These are phyloP conservation scores for Aspergillus bridgeri DNA, from an alignment of 495 filamentous ascomycete species.

Conservation along the genomic window DNA sequence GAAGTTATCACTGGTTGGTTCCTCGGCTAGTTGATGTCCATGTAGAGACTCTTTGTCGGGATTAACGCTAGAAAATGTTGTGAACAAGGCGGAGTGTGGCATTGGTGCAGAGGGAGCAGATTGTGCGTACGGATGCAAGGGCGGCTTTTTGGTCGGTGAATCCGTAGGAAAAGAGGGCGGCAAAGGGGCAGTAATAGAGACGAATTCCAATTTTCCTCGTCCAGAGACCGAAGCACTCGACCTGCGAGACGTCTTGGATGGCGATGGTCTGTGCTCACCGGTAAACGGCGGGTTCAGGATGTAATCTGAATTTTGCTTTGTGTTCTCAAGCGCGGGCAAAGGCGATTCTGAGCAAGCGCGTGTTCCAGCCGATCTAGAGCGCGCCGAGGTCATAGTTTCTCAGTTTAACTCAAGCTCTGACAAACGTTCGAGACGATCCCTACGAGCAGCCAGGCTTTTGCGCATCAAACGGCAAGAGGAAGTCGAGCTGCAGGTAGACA, in stretches of 20 bases:
- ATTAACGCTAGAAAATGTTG: constrained; percentile 54
- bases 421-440: background rate
- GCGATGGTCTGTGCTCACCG: constrained; percentile 54
- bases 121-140: constrained; percentile 44
- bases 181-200: constrained; percentile 71
- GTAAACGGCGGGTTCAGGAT: constrained; percentile 54
- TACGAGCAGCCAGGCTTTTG: background rate
- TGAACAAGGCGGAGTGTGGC: constrained; percentile 62
- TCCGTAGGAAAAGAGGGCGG: constrained; percentile 68
- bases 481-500: background rate
- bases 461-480: background rate
- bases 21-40: constrained; percentile 57
- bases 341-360: constrained; percentile 44
- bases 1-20: constrained; percentile 48
- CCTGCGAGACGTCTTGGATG: constrained; percentile 48
- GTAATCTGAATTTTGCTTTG: constrained; percentile 42
- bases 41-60: constrained; percentile 46
- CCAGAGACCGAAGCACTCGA: constrained; percentile 34
- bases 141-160: constrained; percentile 76
- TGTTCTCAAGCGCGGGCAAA: constrained; percentile 46
- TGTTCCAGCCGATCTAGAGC: constrained; percentile 55
- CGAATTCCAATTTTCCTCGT: constrained; percentile 39
- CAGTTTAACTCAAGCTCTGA: background rate
- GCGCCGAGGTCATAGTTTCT: constrained; percentile 61
- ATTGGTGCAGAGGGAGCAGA: constrained; percentile 54